A percentile compares a stretch with the other conserved stretches of the same genome.
phyloP scores from a whole-genome alignment of 78 protist genomes.

The Dictyostelium firmibasis region DNA sequence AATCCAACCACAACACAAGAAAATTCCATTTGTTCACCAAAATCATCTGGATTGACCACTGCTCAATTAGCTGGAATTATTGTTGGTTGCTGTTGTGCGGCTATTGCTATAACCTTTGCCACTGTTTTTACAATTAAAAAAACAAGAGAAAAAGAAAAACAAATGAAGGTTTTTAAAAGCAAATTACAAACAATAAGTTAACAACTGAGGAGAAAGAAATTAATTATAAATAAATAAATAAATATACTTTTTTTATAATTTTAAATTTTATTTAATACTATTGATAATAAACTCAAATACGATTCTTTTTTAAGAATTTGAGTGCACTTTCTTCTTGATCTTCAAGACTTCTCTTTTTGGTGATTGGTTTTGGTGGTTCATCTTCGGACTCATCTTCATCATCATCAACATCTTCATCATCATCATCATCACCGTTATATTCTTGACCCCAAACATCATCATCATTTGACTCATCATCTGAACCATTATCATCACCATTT shows the following conservation, averaged over 20 bases:
- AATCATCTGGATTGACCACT: background rate
- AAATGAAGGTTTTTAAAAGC: background rate
- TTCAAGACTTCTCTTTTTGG: constrained; percentile 24
- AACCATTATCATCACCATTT: background rate
- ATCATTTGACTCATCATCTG: constrained; percentile 19
- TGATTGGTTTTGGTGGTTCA: background rate
- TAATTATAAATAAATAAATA: too few relatives aligned
- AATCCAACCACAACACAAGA: too few relatives aligned
- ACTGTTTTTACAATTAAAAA: background rate
- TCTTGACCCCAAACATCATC: constrained; percentile 24
- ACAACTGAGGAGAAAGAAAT: too few relatives aligned
- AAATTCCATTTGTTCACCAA: background rate
- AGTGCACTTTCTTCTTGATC: constrained; percentile 44
- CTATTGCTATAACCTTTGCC: background rate
- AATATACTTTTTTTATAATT: background rate
- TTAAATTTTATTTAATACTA: background rate
- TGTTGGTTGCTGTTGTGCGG: background rate
- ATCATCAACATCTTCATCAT: background rate
- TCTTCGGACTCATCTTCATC: constrained; percentile 11
- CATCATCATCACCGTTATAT: constrained; percentile 8
- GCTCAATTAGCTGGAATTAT: background rate
- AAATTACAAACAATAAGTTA: too few relatives aligned
- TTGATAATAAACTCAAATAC: background rate
- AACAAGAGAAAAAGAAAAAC: background rate
- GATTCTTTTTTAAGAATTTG: constrained; percentile 25